Conservation (phyloP, 2,329 filamentous ascomycete species). For the Epichloe aotearoae region DNA sequence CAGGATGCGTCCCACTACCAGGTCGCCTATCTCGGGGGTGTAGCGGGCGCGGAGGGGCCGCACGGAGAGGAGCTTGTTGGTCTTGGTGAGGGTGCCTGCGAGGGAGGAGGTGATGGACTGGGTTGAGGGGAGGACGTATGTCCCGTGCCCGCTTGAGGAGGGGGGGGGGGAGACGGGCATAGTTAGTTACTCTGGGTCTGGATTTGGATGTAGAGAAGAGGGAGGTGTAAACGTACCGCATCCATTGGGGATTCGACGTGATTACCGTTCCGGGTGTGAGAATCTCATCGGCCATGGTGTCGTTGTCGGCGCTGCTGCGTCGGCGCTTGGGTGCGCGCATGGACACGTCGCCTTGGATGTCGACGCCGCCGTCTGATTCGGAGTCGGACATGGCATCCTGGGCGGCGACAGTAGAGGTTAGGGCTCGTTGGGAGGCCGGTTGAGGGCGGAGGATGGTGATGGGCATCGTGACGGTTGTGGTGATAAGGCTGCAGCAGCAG, state of each 20-base stretch:
- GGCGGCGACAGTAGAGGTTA: conserved; percentile 10
- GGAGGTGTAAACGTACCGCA: conserved; percentile 43
- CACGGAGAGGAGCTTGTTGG: conserved; percentile 92
- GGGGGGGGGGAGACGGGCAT: neutral
- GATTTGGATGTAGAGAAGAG: neutral
- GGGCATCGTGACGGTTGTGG: conserved; percentile 23
- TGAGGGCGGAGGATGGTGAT: conserved; percentile 34
- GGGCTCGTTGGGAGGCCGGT: conserved; percentile 16
- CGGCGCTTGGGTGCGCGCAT: conserved; percentile 31
- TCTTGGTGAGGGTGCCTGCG: conserved; percentile 79
- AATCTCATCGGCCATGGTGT: conserved; percentile 35
- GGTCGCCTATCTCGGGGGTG: conserved; percentile 87
- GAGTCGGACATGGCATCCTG: conserved; percentile 26
- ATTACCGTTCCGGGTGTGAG: conserved; percentile 84
- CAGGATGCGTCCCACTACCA: conserved; percentile 85
- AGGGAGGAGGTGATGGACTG: conserved; percentile 77
- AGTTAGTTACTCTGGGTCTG: neutral
- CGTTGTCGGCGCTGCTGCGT: conserved; percentile 14
- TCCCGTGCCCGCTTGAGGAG: conserved; percentile 68
- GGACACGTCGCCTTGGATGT: conserved; percentile 30
- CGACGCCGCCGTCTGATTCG: conserved; percentile 32
- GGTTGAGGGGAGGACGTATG: conserved; percentile 52
- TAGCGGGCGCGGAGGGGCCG: conserved; percentile 84
- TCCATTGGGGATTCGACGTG: conserved; percentile 91
- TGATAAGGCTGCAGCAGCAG: neutral